Conservation (phyloP, 2,329 filamentous ascomycete genomes). For the Paracoccidioides lutzii region DNA sequence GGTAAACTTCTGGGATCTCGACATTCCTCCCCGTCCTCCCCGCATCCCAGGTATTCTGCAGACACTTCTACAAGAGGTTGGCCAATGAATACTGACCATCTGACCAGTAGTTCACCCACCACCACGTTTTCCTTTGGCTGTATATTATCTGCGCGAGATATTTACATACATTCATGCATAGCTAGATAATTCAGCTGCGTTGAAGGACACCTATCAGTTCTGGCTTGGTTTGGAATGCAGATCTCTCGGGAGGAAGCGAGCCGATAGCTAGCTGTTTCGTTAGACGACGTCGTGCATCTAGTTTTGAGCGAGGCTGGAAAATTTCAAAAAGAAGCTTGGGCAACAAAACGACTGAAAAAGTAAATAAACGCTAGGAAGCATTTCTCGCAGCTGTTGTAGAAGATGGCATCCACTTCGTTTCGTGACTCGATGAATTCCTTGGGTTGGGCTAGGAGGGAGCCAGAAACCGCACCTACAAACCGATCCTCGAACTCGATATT, state of each 20-base stretch:
- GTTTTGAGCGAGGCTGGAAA: background rate
- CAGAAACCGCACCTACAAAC: constrained; percentile 61
- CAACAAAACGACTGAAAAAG: background rate
- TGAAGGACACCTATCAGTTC: background rate
- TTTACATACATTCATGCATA: background rate
- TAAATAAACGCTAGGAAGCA: background rate
- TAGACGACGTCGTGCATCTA: background rate
- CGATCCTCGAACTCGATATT: constrained; percentile 57
- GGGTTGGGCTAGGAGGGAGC: constrained; percentile 79
- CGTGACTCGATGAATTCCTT: constrained; percentile 88
- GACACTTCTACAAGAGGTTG: background rate
- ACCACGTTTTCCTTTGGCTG: background rate
- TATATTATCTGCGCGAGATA: constrained; percentile 3
- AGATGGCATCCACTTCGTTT: constrained; percentile 79
- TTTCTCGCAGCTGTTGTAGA: background rate
- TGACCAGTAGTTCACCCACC: background rate
- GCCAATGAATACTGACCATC: background rate
- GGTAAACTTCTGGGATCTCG: background rate
- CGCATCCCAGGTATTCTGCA: background rate
- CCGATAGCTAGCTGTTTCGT: constrained; percentile 1
- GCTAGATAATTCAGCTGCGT: background rate
- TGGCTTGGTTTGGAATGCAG: background rate
- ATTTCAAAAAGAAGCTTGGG: background rate
- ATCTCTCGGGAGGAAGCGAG: constrained; percentile 1
- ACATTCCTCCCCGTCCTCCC: background rate